Evolutionary conservation across 805 yeast species (phyloP).

Genomic region (Ogataea angusta): DNA sequence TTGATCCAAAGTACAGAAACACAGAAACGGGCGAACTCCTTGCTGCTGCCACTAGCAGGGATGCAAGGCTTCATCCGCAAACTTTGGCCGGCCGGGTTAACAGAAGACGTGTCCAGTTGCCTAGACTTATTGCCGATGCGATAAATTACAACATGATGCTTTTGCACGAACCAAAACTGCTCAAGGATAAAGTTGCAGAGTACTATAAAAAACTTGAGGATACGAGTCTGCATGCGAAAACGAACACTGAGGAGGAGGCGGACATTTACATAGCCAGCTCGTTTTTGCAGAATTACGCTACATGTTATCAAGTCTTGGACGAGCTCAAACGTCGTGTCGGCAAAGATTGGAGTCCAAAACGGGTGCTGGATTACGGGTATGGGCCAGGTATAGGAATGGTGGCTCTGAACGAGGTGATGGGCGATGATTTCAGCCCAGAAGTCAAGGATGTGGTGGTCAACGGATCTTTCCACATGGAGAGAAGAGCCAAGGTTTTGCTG

Average conservation of each 20-base stretch:
- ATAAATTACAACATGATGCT: slow-evolving; percentile 64
- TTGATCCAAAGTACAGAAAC: slow-evolving; percentile 33
- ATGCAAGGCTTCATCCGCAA: slow-evolving; percentile 53
- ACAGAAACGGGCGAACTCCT: slow-evolving; percentile 30
- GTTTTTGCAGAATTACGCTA: slow-evolving; percentile 78
- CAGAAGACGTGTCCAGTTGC: slow-evolving; percentile 51
- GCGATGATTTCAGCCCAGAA: slow-evolving; percentile 55
- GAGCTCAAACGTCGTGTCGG: slow-evolving; percentile 64
- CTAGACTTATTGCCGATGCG: slow-evolving; percentile 50
- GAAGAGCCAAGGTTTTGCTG: slow-evolving; percentile 72
- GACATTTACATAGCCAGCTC: slow-evolving; percentile 80
- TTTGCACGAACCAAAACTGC: slow-evolving; percentile 56
- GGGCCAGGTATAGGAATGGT: slow-evolving; percentile 94
- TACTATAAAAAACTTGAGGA: slow-evolving; percentile 40
- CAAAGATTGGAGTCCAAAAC: slow-evolving; percentile 55
- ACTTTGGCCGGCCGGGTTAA: slow-evolving; percentile 58
- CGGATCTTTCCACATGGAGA: slow-evolving; percentile 70
- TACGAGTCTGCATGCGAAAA: slow-evolving; percentile 47
- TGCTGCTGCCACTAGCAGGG: slow-evolving; percentile 42
- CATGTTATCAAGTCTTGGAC: slow-evolving; percentile 57
- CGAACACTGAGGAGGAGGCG: slow-evolving; percentile 47
- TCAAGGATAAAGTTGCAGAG: slow-evolving; percentile 54
- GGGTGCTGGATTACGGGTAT: slow-evolving; percentile 74
- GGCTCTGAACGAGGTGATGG: slow-evolving; percentile 82
- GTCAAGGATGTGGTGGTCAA: slow-evolving; percentile 69